phyloP scores from a whole-genome alignment of 768 basidiomycete species.

The Suillus tomentosus region DNA sequence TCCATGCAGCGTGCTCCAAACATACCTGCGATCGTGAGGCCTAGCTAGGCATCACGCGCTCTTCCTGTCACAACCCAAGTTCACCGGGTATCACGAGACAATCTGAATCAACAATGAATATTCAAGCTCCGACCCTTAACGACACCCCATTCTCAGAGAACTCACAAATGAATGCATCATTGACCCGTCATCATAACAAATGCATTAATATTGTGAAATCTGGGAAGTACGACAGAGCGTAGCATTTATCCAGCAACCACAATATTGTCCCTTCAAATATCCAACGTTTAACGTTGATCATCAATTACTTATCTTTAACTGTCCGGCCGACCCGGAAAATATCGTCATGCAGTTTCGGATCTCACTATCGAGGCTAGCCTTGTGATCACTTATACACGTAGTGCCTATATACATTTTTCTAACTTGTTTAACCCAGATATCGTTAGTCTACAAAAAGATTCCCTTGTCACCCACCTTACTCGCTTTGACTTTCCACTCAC shows the following conservation, averaged over 20 bases:
- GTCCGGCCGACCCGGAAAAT: not conserved
- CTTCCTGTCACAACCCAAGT: too few species aligned
- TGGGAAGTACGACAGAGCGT: too few species aligned
- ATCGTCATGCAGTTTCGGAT: conserved; percentile 1
- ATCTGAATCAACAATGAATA: too few species aligned
- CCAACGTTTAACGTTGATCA: not conserved
- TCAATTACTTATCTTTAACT: not conserved
- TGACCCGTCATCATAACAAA: too few species aligned
- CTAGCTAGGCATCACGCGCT: too few species aligned
- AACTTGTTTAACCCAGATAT: not conserved
- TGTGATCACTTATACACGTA: not conserved
- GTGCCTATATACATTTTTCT: too few species aligned
- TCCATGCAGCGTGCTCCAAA: not conserved
- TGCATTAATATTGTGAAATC: too few species aligned
- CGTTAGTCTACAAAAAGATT: not conserved
- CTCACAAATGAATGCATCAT: too few species aligned
- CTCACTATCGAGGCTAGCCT: not conserved
- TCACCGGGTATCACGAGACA: too few species aligned
- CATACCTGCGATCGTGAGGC: too few species aligned
- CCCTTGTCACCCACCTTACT: not conserved
- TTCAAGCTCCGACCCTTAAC: conserved; percentile 1
- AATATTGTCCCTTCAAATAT: too few species aligned
- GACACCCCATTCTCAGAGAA: not conserved
- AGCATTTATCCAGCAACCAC: too few species aligned
- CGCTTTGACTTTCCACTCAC: not conserved